Evolutionary conservation across 306 rosid species (phyloP), one percentile per base, ranked within the genome.

Genomic region (Corylus avellana): DNA sequence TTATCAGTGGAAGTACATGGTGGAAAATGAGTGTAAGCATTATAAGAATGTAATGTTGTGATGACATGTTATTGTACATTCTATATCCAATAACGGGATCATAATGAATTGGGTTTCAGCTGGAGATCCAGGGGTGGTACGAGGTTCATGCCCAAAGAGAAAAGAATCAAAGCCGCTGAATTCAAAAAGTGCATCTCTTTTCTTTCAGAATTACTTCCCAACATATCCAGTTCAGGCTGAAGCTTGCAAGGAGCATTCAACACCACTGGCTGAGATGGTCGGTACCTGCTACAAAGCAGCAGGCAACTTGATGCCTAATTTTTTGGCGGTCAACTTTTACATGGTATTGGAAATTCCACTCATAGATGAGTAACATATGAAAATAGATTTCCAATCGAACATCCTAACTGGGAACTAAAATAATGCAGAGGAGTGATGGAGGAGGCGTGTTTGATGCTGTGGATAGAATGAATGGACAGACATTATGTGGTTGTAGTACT

Each of bases 191-290:
- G 53, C 79, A 1, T 88, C 98, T 50, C 98, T 96, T 74, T 89
- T 96, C 86, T 83, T 96, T 51, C 88, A 83, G 89, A 96, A 96
- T 87, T 90, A 91, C 87, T 96, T 96, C 85, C 91, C 99, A 51
- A 88, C 99, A 49, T 89, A 90, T 85, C 99, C 99, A 7, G 99
- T 93, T 80, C 86, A 90, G 88, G 85, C 91, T 75, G 99, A 96
- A 12, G 90, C 99, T 18, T 96, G 99, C 93, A 90, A 90, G 87
- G 99, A 96, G 88, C 91, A 96, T 89, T 93, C 98, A 5, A 89
- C 93, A 83, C 89, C 98, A 71, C 96, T 96, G 76, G 85, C 90
- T 79, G 92, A 88, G 75, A 96, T 96, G 99, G 88, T 86, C 16
- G 79, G 86, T 75, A 89, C 99, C 51, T 96, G 99, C 74, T 91